Evolutionary conservation across 2,329 filamentous ascomycete species (phyloP), one percentile per base, ranked within the genome.

Genomic region (Cladosporium halotolerans): DNA sequence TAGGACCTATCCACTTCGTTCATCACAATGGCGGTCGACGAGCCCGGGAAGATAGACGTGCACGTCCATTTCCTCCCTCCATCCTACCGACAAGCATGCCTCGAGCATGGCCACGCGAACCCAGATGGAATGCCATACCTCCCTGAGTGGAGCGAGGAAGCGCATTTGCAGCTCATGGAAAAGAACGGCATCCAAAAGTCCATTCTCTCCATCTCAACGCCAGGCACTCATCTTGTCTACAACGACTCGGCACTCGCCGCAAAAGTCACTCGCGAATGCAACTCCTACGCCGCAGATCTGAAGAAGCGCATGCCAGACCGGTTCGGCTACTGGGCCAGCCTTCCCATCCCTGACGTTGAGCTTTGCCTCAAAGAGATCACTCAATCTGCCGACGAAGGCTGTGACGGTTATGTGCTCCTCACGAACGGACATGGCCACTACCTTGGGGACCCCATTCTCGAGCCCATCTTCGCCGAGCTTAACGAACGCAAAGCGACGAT

Each of bases 341-440:
- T 81, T 3, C 79, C 79, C 0, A 61, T 81, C 0, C 77, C 79
- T 0, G 72, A 79, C 57, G 69, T 80, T 0, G 59, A 72, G 1
- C 72, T 71, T 3, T 68, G 72, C 6, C 61, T 82, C 6, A 57
- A 60, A 3, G 79, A 82, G 58, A 77, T 82, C 31, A 69, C 72
- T 0, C 62, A 65, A 2, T 72, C 70, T 1, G 62, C 73, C 2
- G 63, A 67, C 9, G 68, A 75, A 31, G 70, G 74, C 6, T 75
- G 74, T 0, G 77, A 80, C 55, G 79, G 79, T 1, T 73, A 81
- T 45, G 72, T 71, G 0, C 59, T 82, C 4, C 57, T 78, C 60
- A 78, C 79, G 1, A 82, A 82, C 54, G 72, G 72, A 19, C 73
- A 79, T 44, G 79, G 79, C 5, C 58, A 72, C 10, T 82, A 82